Evolutionary conservation across 1,284 basidiomycete species (phyloP), one percentile per base, ranked within the genome.

Genomic region (Malassezia obtusa): DNA sequence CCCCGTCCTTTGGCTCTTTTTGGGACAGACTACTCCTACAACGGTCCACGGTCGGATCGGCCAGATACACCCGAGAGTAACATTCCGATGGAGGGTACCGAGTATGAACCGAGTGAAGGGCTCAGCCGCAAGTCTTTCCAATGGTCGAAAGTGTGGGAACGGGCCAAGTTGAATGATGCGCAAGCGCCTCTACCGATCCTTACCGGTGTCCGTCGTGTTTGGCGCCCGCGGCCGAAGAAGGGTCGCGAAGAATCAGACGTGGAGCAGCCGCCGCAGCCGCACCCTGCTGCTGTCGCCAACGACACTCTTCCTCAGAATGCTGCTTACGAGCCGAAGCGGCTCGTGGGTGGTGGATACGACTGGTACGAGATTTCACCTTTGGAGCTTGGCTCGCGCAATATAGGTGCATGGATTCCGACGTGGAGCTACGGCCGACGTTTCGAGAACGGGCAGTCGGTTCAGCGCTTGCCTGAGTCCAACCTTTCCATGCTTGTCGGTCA

Each of bases 291-390:
- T 7, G 22, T 43, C 24, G 22, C 40, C 3, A 6, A 43, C n/a
- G 40, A 19, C 6, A 43, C 40, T 4, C 10, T 21, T 30, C 12
- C 38, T 4, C 45, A 46, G 24, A 2, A 11, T 12, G 32, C 22
- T n/a, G 45, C 31, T 12, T 33, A 33, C 24, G 45, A 46, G 31
- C 15, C n/a, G 11, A 4, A 32, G 31, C n/a, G 12, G 32, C 30
- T 22, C 6, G 32, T 46, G 15, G 45, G 21, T 15, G 31, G 52
- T 12, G 50, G 48, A 15, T 53, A 52, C 37, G 73, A 75, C 38
- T 75, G 74, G 74, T 75, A 68, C 45, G 74, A 74, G 50, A 61
- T 68, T 24, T 62, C 64, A 4, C 74, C 74, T 0, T 59, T 74
- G 31, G 74, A 75, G 52, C 59, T 74, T 3, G 74, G 74, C 3